Evolutionary conservation across 176 grass and related monocot genomes (phyloP).

Genomic region (Paspalum vaginatum): DNA sequence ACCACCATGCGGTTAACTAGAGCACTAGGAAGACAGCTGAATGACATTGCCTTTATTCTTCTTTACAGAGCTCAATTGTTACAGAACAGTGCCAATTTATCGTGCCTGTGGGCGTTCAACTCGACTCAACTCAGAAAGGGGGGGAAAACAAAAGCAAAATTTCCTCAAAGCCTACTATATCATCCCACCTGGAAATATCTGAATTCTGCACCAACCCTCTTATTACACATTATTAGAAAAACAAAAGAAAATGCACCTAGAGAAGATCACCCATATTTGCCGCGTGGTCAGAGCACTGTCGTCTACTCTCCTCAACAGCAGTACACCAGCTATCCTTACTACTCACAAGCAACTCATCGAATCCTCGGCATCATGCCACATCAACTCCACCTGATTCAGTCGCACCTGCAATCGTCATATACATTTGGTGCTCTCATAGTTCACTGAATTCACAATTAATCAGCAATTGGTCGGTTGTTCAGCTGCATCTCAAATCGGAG

Average conservation of each 20-base stretch:
- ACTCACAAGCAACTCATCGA: not conserved
- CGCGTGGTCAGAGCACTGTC: not conserved
- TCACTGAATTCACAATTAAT: conserved; percentile 46
- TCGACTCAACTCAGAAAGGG: conserved; percentile 4
- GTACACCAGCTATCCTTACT: not conserved
- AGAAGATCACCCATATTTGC: conserved; percentile 8
- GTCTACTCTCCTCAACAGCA: conserved; percentile 10
- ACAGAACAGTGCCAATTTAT: conserved; percentile 32
- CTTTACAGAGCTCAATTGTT: conserved; percentile 41
- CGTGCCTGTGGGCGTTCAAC: conserved; percentile 20
- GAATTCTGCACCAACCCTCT: conserved; percentile 18
- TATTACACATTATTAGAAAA: conserved; percentile 31
- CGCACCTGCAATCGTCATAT: not conserved
- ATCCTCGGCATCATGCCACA: not conserved
- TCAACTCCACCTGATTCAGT: not conserved
- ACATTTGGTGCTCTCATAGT: not conserved
- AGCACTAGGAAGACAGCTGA: not conserved
- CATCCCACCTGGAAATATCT: conserved; percentile 23
- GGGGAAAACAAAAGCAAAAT: conserved; percentile 19
- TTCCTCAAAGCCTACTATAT: conserved; percentile 35
- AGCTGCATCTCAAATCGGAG: conserved; percentile 71
- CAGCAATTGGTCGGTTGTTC: conserved; percentile 50
- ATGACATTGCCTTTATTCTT: not conserved
- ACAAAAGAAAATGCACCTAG: conserved; percentile 22
- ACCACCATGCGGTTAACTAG: not conserved